Base-by-base conservation (phyloP, 106 monocot genomes). In the Alisma plantagoaquatica region DNA sequence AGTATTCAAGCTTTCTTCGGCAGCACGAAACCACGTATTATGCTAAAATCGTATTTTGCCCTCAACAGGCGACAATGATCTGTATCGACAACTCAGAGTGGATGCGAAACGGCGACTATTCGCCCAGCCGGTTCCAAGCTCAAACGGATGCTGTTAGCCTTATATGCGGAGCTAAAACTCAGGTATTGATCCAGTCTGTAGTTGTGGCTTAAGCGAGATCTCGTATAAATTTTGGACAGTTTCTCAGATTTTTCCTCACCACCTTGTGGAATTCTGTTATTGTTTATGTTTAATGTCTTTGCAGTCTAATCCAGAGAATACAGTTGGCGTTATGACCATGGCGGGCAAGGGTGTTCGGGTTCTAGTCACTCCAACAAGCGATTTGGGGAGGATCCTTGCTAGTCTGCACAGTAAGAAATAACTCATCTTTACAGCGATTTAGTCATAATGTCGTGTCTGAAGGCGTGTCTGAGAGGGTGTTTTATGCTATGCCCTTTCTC, bases 41-140 rank as follows among this genome's bases (percentile, higher is more conserved):
- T 38, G 35, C 14, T 38, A 7, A 38, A 14, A 38, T 38, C 35
- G 6, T 38, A 7, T 7, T 7, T 38, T 38, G 6, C n/a, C n/a
- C n/a, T n/a, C n/a, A n/a, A n/a, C 76, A 89, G 96, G 89, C 96
- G 11, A 98, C 96, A 15, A 85, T 98, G 96, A 98, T 98, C 60
- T 89, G 89, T 54, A 76, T 98, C 54, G 96, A 98, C 72, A 98
- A 98, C 43, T 89, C 96, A 31, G 96, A 98, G 73, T 98, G 96
- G 96, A 98, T 79, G 78, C 53, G 96, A 57, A 98, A 89, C 51
- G 96, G 96, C 1, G 96, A 98, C 42, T 98, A 98, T 55, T 38
- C 73, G 14, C 96, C 96, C 27, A 69, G 43, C 23, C 77, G 96
- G 9, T 85, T 89, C 66, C 89, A 89, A 61, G 89, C 96, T 47